Base-by-base conservation (phyloP, 768 basidiomycete species). In the Russula sp. region DNA sequence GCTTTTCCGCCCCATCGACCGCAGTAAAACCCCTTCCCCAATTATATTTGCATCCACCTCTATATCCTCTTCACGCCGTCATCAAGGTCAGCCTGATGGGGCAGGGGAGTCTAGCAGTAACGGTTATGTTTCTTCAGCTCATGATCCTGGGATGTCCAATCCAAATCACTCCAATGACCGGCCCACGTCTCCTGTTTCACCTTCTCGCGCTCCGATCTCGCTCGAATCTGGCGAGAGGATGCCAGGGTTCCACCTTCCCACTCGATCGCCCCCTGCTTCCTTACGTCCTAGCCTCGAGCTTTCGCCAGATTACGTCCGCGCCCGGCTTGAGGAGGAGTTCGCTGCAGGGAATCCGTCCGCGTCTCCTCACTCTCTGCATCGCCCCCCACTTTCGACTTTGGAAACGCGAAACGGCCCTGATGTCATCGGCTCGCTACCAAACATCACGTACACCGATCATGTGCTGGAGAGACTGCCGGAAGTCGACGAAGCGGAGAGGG, bases 181-280 rank as follows among this genome's bases (percentile, higher is more conserved):
- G 4, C 57, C 56, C 10, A 44, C n/a, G 16, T 35, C 49, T 27
- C 55, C 60, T 22, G 18, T n/a, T 35, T 65, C 64, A 35, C 60
- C 60, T 20, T 62, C 64, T 50, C 64, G 64, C 20, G 64, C 20
- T 18, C 60, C 52, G 7, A 20, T 57, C n/a, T 62, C 60, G 16
- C 51, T 62, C 18, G 64, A 53, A 9, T 22, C 18, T 13, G 35
- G 47, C 48, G 59, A 59, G 22, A 59, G n/a, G 34, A 54, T 44
- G 45, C 56, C 63, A 6, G 48, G 44, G 5, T 67, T 61, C 31
- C 66, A 67, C 37, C 66, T 67, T 4, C 66, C 66, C 7, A 39
- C 59, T 16, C 50, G 62, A 3, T 50, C 56, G 39, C 59, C 50
- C 49, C 50, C 63, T 48, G 20, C 1, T 13, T 37, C 31, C 5